phyloP scores from a whole-genome alignment of 805 yeast species.

The Suhomyces sp. region DNA sequence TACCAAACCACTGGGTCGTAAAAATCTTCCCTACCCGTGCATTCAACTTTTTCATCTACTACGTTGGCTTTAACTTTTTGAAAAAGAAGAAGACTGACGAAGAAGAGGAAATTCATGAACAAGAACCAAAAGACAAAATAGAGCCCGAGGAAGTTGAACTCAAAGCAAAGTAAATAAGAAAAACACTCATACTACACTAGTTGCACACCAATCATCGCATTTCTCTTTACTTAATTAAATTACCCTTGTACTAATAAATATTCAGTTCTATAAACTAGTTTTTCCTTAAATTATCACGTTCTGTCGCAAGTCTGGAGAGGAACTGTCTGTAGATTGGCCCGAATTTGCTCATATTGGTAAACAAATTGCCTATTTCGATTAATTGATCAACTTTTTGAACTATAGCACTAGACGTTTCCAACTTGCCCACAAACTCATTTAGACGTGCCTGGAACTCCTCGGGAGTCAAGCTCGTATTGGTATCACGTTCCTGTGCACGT shows the following conservation, averaged over 20 bases:
- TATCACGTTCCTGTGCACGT: background rate
- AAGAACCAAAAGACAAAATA: background rate
- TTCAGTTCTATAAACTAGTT: background rate
- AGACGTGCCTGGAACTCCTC: slow-evolving; percentile 14
- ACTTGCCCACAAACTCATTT: slow-evolving; percentile 41
- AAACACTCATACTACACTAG: too few relatives aligned
- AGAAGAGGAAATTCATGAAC: slow-evolving; percentile 12
- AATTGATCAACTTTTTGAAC: slow-evolving; percentile 52
- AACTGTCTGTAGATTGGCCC: slow-evolving; percentile 50
- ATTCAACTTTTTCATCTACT: slow-evolving; percentile 38
- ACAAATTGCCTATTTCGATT: slow-evolving; percentile 48
- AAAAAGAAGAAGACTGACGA: slow-evolving; percentile 18
- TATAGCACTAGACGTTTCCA: too few relatives aligned
- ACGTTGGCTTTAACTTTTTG: slow-evolving; percentile 36
- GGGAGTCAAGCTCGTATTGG: slow-evolving; percentile 7
- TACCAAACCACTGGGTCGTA: slow-evolving; percentile 78
- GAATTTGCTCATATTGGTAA: slow-evolving; percentile 51
- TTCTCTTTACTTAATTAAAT: too few relatives aligned
- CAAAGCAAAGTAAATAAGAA: too few relatives aligned
- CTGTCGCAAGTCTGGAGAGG: slow-evolving; percentile 43
- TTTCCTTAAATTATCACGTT: slow-evolving; percentile 16
- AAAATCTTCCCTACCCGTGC: slow-evolving; percentile 61
- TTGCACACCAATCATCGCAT: too few relatives aligned
- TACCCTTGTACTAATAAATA: background rate
- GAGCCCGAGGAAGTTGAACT: background rate